Evolutionary conservation across 2,329 filamentous ascomycete genomes (phyloP), one percentile per base, ranked within the genome.

Genomic region (Magnaporthiopsis poae): DNA sequence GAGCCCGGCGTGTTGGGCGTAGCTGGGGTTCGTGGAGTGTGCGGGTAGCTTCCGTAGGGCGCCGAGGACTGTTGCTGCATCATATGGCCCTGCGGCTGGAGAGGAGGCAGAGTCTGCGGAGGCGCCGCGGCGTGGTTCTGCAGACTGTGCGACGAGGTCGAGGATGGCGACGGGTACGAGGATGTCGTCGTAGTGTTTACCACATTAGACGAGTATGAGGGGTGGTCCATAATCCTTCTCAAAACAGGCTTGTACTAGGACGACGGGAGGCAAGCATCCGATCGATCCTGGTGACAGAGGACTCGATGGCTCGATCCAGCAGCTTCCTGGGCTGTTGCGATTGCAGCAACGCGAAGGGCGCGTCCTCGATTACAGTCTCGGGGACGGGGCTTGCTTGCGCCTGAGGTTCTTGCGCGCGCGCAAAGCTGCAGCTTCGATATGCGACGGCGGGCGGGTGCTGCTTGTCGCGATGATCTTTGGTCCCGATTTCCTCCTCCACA

Each of bases 1-100:
- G 84, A 83, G 67, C 81, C 84, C 56, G 86, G 85, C 35, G 85
- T 86, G 73, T 85, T 86, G 56, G 86, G 85, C 21, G 86, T 87
- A n/a, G 83, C 82, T 62, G 85, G 83, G 29, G 85, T 87, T 72
- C 85, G 81, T 70, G 86, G 86, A 62, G 85, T 87, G 72, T 88
- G 85, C 71, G 83, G 82, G 74, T 86, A 83, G 72, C 78, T 85
- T 67, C 82, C 82, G 78, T 88, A 88, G 67, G 82, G 76, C 70
- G 84, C 84, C 61, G 84, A 84, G 18, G 69, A 31, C 31, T 31
- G 68, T 64, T 70, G 70, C 71, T 82, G 80, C 79, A 84, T 82
- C 69, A 77, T 77, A 71, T 77, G 75, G 69, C 75, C 77, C 70
- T 79, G 77, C 67, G 80, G 80, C 72, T 72, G 71, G 35, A 74